phyloP scores from a whole-genome alignment of 768 basidiomycete species.

The Tricholoma terreum region DNA sequence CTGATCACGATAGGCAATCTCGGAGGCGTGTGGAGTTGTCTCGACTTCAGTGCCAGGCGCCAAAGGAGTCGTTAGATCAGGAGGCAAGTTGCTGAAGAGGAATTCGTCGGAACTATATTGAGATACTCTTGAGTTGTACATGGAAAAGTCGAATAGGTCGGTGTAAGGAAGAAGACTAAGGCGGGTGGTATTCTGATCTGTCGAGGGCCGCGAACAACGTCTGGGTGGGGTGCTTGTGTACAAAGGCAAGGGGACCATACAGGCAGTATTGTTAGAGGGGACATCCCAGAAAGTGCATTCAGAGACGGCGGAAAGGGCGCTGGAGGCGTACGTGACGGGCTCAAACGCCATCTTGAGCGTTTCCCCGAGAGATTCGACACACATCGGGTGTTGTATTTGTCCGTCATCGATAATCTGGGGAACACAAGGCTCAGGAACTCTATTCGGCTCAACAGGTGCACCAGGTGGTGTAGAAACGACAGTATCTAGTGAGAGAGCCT shows the following conservation, averaged over 20 bases:
- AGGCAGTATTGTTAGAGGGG: not conserved
- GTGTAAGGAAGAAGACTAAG: constrained; percentile 15
- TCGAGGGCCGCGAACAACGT: not conserved
- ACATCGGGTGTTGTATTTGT: not conserved
- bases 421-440: not conserved
- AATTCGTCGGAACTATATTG: constrained; percentile 8
- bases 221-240: not conserved
- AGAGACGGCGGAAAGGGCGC: constrained; percentile 13
- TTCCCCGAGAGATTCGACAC: not conserved
- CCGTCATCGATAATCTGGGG: not conserved
- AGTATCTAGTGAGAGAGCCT: not conserved
- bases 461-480: not conserved
- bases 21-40: not conserved
- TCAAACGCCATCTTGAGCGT: not conserved
- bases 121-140: constrained; percentile 16
- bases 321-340: constrained; percentile 9
- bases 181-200: constrained; percentile 2
- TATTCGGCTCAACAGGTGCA: not conserved
- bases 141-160: constrained; percentile 19
- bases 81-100: not conserved
- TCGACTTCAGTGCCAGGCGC: not conserved
- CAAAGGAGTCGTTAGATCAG: not conserved
- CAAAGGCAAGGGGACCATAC: constrained; percentile 7
- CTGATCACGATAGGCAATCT: not conserved
- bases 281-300: constrained; percentile 16